Conservation (phyloP, 2,329 filamentous ascomycete genomes). For the Sclerotiophoma versabilis region DNA sequence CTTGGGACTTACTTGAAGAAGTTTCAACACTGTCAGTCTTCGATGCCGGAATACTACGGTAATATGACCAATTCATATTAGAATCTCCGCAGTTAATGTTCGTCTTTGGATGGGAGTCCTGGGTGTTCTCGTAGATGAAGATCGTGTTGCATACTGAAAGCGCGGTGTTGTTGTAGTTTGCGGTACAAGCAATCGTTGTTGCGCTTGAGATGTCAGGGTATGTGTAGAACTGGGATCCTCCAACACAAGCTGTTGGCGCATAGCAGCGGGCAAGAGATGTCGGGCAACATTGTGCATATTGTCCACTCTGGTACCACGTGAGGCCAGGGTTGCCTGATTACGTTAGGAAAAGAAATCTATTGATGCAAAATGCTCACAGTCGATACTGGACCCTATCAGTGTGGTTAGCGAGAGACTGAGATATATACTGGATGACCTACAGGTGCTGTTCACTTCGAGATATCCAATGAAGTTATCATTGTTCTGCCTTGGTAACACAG, state of each 20-base stretch:
- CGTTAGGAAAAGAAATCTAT: neutral
- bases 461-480: constrained; percentile 36
- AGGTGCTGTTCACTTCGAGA: constrained; percentile 27
- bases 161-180: constrained; percentile 31
- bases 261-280: constrained; percentile 30
- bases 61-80: constrained; percentile 36
- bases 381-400: constrained; percentile 28
- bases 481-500: constrained; percentile 38
- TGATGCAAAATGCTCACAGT: constrained; percentile 14
- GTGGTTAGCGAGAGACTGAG: neutral
- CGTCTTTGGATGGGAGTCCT: constrained; percentile 35
- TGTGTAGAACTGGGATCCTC: constrained; percentile 38
- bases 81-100: constrained; percentile 39
- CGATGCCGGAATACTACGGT: constrained; percentile 30
- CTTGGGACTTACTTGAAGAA: neutral
- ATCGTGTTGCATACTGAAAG: constrained; percentile 38
- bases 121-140: constrained; percentile 40
- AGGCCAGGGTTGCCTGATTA: constrained; percentile 22
- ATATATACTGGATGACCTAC: constrained; percentile 16
- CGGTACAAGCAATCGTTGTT: constrained; percentile 37
- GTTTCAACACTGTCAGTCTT: constrained; percentile 12
- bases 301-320: constrained; percentile 38
- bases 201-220: constrained; percentile 25
- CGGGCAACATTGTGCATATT: constrained; percentile 43
- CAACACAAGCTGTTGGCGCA: constrained; percentile 36